Base-by-base conservation (phyloP, 495 filamentous ascomycete species). In the Penicillium roqueforti region DNA sequence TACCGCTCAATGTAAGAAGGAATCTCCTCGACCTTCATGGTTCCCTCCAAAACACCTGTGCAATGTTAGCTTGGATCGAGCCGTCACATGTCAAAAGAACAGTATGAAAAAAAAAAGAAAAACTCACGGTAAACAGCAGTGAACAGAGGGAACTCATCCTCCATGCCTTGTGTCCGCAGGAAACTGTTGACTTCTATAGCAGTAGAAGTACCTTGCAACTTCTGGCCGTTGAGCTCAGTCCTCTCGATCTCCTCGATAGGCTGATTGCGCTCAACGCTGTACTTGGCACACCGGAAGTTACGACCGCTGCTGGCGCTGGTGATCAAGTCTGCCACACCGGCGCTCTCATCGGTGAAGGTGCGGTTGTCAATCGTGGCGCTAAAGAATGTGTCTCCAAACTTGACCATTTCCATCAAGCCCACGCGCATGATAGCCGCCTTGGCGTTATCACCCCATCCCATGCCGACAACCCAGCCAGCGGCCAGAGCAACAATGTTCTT, bases 401-500 rank as follows among this genome's bases (percentile, higher is more conserved):
- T 86, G 52, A 96, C 89, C 84, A 93, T 95, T 75, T 98, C 93
- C 47, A 95, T 77, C 49, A 98, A 80, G 8, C 93, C 93, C 25
- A 96, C 86, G 10, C 93, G 87, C 91, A 97, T 97, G 43, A 98
- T 85, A 19, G 93, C 93, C 37, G 93, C 90, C 74, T 97, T 97
- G 44, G 92, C 92, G 63, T 96, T 98, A 74, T 96, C 91, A 58
- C 92, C 95, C 95, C 95, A 99, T 54, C 92, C 91, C 57, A 92
- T 82, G 16, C 95, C 95, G 47, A 92, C 89, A 52, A 97, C 91
- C 76, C 93, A 97, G 48, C 95, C 95, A 7, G 93, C 91, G 3
- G 92, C 91, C 7, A 99, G 73, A 10, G 95, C 95, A 50, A 99
- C 88, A 56, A 99, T 87, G 73, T 99, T 99, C 76, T 99, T 99